Base-by-base conservation (phyloP, 140 eudicot species). In the Ambrosia hybrid region DNA sequence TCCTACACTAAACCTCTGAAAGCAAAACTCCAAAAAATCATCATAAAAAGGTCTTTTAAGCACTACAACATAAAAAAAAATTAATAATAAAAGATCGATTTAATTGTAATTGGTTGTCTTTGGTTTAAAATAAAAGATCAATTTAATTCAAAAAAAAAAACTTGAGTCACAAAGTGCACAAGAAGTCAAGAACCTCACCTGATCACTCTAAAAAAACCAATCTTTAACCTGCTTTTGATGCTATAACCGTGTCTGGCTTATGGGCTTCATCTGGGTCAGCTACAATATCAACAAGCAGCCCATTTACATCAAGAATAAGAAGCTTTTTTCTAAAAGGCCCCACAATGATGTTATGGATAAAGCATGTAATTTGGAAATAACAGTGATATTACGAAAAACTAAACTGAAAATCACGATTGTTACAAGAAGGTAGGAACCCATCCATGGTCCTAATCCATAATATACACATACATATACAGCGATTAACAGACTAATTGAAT, bases 21-120 rank as follows among this genome's bases (percentile, higher is more conserved):
- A 87, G 85, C 96, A 92, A 78, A 92, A 92, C 53, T 89, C 67
- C 73, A 92, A 74, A 80, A 92, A 92, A 71, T 92, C 98, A 14
- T 87, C 90, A 78, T 87, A 89, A 67, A 72, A 82, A 3, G 98
- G 96, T 78, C 96, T 89, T 85, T 89, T 92, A 71, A 85, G 89
- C 71, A 89, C 98, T 92, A 84, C 80, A 53, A 34, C 0, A 48
- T 63, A n/a, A n/a, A n/a, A 14, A 74, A 37, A 84, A 51, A 63
- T 70, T 69, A 77, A 63, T 68, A 66, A 51, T 30, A n/a, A n/a
- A n/a, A n/a, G n/a, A n/a, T n/a, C n/a, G n/a, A n/a, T n/a, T n/a
- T n/a, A n/a, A n/a, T n/a, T n/a, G n/a, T n/a, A n/a, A n/a, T n/a
- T n/a, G n/a, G n/a, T n/a, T n/a, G n/a, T n/a, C n/a, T n/a, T n/a